Evolutionary conservation across 1,139 yeast genomes (phyloP).

Genomic region (Pichia kudriavzevii): DNA sequence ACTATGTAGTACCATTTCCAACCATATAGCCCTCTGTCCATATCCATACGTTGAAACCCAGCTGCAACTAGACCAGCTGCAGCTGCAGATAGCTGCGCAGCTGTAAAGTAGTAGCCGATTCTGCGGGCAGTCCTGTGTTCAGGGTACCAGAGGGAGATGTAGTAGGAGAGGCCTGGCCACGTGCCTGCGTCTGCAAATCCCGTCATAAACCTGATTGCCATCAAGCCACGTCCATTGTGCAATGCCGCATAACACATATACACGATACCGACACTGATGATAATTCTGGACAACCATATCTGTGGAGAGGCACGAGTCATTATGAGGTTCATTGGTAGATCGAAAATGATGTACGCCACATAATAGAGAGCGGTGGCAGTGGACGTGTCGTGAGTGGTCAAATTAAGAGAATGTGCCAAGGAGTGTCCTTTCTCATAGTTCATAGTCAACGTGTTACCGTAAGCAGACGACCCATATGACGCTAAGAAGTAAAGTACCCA

Average conservation of each 20-base stretch:
- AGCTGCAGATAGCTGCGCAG: conserved; percentile 83
- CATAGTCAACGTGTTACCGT: conserved; percentile 80
- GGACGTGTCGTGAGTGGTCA: conserved; percentile 52
- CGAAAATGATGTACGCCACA: conserved; percentile 78
- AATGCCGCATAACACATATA: conserved; percentile 67
- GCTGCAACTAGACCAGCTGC: conserved; percentile 82
- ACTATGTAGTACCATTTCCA: conserved; percentile 86
- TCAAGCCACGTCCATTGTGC: conserved; percentile 46
- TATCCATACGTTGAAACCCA: conserved; percentile 81
- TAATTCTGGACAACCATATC: conserved; percentile 76
- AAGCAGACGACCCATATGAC: conserved; percentile 71
- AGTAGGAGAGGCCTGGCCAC: conserved; percentile 91
- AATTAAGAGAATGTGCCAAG: conserved; percentile 41
- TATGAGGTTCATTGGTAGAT: conserved; percentile 77
- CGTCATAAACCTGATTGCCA: conserved; percentile 64
- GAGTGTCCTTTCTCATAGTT: conserved; percentile 59
- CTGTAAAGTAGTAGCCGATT: conserved; percentile 84
- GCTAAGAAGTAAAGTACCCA: conserved; percentile 77
- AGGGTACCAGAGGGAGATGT: conserved; percentile 81
- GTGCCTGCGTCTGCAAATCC: conserved; percentile 86
- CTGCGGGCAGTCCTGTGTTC: conserved; percentile 68
- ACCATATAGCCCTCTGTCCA: conserved; percentile 60
- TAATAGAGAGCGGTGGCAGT: conserved; percentile 77
- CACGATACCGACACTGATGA: conserved; percentile 68
- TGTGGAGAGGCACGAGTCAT: conserved; percentile 86